Base-by-base conservation (phyloP, 108 stramenopile species). In the Skeletonema tropicum region DNA sequence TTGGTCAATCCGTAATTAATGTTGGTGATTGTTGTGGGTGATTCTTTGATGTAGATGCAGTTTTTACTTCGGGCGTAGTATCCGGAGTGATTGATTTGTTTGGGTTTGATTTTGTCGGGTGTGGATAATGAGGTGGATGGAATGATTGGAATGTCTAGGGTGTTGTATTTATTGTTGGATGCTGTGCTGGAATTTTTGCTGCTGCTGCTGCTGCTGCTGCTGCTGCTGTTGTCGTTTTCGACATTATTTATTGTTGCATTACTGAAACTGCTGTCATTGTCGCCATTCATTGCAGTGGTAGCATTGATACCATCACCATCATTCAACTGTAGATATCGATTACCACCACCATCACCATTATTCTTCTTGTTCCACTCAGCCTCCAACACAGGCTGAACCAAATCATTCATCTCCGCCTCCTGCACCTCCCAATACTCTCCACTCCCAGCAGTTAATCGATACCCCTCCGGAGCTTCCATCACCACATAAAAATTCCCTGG, bases 401-500 rank as follows among this genome's bases (percentile, higher is more conserved):
- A 19, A 66, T 77, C 77, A 52, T 71, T 26, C 70, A 48, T 12
- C 3, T 11, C 64, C 19, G 55, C 70, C 58, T 64, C 69, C 3
- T 60, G 42, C 7, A 77, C 77, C 70, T 71, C 77, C 77, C 77
- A 77, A 32, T 71, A 41, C 17, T 42, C 21, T 10, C 77, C 77
- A 59, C 45, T 46, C 39, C 77, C 77, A 2, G 29, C 41, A 19
- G 64, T 66, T 2, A 77, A 42, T 26, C 62, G 26, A 45, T 66
- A 71, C 13, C 70, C 77, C 6, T 25, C 15, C 1, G 77, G 77
- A 14, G 41, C 26, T 14, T 77, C 70, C 60, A 77, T 66, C 1
- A 71, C 77, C 6, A 77, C 70, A 48, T 77, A 65, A 77, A 60
- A 77, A 5, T 77, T 64, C 0, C 77, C 77, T 0, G 77, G 77